phyloP scores from a whole-genome alignment of 2,329 filamentous ascomycete species.

The Purpureocillium takamizusanense region DNA sequence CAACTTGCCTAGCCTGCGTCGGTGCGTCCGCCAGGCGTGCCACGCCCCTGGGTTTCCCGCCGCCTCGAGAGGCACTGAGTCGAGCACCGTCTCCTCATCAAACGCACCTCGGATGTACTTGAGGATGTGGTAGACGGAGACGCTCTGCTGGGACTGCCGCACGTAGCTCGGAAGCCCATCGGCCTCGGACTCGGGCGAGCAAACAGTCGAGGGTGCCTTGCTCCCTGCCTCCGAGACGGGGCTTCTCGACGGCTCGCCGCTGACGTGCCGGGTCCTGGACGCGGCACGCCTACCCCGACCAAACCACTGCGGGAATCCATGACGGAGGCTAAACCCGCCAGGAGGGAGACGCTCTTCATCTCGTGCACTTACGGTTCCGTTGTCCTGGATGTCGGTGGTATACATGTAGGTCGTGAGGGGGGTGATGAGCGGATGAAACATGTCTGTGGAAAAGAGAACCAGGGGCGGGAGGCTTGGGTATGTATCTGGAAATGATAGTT shows the following conservation, averaged over 20 bases:
- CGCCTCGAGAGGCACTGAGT: slow-evolving; percentile 69
- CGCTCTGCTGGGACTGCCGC: slow-evolving; percentile 29
- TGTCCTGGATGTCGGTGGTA: slow-evolving; percentile 66
- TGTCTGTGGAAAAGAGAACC: slow-evolving; percentile 82
- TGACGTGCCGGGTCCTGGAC: slow-evolving; percentile 28
- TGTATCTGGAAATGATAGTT: slow-evolving; percentile 73
- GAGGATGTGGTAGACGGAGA: slow-evolving; percentile 60
- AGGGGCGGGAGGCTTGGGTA: slow-evolving; percentile 76
- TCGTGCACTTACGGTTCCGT: slow-evolving; percentile 71
- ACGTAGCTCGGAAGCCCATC: slow-evolving; percentile 26
- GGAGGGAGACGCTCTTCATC: slow-evolving; percentile 79
- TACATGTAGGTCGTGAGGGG: slow-evolving; percentile 94
- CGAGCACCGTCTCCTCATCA: slow-evolving; percentile 66
- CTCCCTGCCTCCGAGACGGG: slow-evolving; percentile 14
- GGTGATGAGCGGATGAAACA: slow-evolving; percentile 90
- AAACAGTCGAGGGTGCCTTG: slow-evolving; percentile 9
- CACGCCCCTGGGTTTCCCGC: slow-evolving; percentile 87
- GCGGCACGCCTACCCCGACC: slow-evolving; percentile 42
- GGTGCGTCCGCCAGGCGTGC: slow-evolving; percentile 82
- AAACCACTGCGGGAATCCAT: slow-evolving; percentile 91
- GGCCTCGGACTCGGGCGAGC: slow-evolving; percentile 19
- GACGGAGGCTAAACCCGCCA: slow-evolving; percentile 80
- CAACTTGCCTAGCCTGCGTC: slow-evolving; percentile 25
- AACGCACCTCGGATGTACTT: slow-evolving; percentile 78
- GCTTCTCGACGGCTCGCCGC: slow-evolving; percentile 24